Evolutionary conservation across 768 basidiomycete genomes (phyloP).

Genomic region (Leccinum truebloodii): DNA sequence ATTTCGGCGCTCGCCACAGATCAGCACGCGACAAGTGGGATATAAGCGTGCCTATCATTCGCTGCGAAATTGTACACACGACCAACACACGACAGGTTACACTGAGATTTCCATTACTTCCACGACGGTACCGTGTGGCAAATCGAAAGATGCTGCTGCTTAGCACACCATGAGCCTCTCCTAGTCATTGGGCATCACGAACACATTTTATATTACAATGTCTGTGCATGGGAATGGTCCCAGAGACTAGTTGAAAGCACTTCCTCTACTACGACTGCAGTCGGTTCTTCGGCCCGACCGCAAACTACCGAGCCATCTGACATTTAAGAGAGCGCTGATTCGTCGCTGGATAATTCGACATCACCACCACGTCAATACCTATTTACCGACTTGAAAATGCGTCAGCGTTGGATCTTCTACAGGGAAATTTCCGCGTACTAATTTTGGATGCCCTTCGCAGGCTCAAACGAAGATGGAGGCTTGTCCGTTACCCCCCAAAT

Average conservation of each 20-base stretch:
- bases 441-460: slow-evolving; percentile 11
- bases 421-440: background rate
- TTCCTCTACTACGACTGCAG: background rate
- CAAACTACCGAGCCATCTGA: background rate
- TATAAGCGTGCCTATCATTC: background rate
- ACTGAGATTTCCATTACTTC: background rate
- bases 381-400: slow-evolving; percentile 11
- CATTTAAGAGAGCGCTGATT: background rate
- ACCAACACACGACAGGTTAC: background rate
- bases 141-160: background rate
- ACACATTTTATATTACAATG: background rate
- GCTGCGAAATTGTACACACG: background rate
- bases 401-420: slow-evolving; percentile 6
- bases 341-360: background rate
- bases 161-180: background rate
- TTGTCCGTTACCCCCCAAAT: slow-evolving; percentile 30
- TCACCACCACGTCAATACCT: background rate
- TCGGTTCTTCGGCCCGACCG: background rate
- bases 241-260: background rate
- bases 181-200: background rate
- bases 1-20: background rate
- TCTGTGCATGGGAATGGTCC: background rate
- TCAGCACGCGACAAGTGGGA: background rate
- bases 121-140: background rate
- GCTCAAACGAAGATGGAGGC: slow-evolving; percentile 18